Evolutionary conservation across 805 yeast species (phyloP).

Genomic region (Suhomyces sp.): DNA sequence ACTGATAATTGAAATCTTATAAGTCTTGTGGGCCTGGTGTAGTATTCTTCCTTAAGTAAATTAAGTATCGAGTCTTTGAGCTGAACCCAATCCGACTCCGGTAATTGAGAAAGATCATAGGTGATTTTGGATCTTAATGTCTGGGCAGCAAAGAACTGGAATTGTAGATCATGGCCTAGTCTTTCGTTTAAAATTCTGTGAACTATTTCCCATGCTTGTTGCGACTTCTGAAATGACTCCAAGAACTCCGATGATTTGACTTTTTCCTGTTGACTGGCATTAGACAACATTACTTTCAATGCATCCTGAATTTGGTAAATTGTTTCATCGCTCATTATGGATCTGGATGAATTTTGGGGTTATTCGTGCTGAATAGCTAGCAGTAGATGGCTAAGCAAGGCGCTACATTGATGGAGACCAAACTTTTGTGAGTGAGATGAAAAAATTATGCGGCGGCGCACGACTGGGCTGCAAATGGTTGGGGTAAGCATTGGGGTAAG

Average conservation of each 20-base stretch:
- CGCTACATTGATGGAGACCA: not conserved
- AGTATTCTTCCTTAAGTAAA: conserved; percentile 46
- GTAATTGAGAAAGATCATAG: conserved; percentile 80
- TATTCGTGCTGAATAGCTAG: not conserved
- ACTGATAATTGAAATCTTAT: conserved; percentile 82
- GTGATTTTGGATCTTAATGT: conserved; percentile 82
- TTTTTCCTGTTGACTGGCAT: conserved; percentile 44
- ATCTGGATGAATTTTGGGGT: not conserved
- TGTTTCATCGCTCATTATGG: conserved; percentile 8
- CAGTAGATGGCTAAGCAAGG: not conserved
- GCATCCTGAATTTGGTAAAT: conserved; percentile 41
- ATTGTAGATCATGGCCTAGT: conserved; percentile 43
- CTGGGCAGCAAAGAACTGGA: conserved; percentile 84
- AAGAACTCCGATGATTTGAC: conserved; percentile 52
- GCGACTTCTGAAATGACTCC: conserved; percentile 79
- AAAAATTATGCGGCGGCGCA: not conserved
- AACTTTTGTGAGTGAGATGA: not conserved
- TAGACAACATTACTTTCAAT: conserved; percentile 47
- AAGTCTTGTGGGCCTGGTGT: conserved; percentile 35
- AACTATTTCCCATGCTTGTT: conserved; percentile 74
- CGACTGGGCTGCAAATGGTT: not conserved
- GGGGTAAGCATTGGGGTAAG: not conserved
- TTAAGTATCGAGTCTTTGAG: conserved; percentile 67
- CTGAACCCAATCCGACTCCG: conserved; percentile 50
- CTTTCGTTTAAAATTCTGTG: conserved; percentile 49